phyloP scores from a whole-genome alignment of 2,329 filamentous ascomycete genomes.

The Fusarium torulosum region DNA sequence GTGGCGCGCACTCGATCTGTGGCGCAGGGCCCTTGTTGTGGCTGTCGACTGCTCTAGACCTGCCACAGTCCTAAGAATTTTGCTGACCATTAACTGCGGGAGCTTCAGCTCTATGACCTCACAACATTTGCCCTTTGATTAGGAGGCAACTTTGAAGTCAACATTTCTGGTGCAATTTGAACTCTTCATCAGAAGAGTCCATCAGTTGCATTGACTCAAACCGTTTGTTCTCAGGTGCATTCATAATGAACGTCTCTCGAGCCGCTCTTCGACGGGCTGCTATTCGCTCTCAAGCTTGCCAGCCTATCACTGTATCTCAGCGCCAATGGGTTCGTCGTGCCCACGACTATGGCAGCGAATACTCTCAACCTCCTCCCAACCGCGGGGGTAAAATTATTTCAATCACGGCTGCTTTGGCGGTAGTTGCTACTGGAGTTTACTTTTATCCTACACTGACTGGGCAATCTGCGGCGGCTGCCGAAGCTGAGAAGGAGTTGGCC shows the following conservation, averaged over 20 bases:
- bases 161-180: slow-evolving; percentile 14
- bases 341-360: slow-evolving; percentile 48
- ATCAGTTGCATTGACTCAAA: slow-evolving; percentile 12
- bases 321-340: slow-evolving; percentile 51
- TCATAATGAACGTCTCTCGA: slow-evolving; percentile 52
- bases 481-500: slow-evolving; percentile 32
- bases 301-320: slow-evolving; percentile 35
- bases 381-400: slow-evolving; percentile 50
- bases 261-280: slow-evolving; percentile 48
- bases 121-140: slow-evolving; percentile 35
- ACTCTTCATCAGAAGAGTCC: slow-evolving; percentile 6
- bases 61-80: slow-evolving; percentile 46
- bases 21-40: slow-evolving; percentile 5
- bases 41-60: slow-evolving; percentile 18
- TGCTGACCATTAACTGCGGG: slow-evolving; percentile 42
- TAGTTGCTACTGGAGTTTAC: slow-evolving; percentile 55
- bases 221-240: slow-evolving; percentile 3
- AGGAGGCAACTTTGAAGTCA: slow-evolving; percentile 24
- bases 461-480: slow-evolving; percentile 38
- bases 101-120: slow-evolving; percentile 48
- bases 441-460: slow-evolving; percentile 55
- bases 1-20: slow-evolving; percentile 37
- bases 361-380: slow-evolving; percentile 35
- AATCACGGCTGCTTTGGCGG: slow-evolving; percentile 54
- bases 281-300: slow-evolving; percentile 43